Percentiles rank a stretch among this genome's conserved stretches.
Evolutionary conservation across 257 asterid species (phyloP).

Genomic region (Schizonepeta tenuifolia): DNA sequence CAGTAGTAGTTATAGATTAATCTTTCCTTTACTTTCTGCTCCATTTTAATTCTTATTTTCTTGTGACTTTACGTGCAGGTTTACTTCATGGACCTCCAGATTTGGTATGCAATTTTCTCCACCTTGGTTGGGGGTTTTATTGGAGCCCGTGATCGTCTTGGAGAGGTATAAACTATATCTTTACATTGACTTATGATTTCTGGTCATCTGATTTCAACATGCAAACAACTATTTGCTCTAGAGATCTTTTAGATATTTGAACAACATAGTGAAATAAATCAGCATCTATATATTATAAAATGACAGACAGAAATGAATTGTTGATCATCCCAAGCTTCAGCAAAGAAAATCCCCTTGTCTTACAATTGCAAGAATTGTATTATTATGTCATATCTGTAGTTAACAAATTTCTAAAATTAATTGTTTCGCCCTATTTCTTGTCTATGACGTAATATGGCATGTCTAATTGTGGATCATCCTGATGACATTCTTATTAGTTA

Average conservation of each 20-base stretch:
- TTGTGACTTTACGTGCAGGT: constrained; percentile 59
- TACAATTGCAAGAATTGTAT: constrained; percentile 5
- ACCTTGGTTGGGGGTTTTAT: constrained; percentile 87
- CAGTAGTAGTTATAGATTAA: neutral
- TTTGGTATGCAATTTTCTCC: constrained; percentile 90
- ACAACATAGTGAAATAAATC: constrained; percentile 13
- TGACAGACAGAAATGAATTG: constrained; percentile 1
- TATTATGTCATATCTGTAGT: neutral
- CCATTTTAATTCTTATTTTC: neutral
- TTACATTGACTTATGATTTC: constrained; percentile 3
- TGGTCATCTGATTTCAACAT: neutral
- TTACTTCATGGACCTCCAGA: constrained; percentile 95
- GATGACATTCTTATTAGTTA: neutral
- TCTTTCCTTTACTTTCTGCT: constrained; percentile 7
- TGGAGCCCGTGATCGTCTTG: constrained; percentile 97
- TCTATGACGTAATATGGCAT: neutral
- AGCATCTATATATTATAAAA: neutral
- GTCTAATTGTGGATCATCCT: constrained; percentile 26
- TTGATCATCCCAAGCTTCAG: constrained; percentile 23
- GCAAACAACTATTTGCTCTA: constrained; percentile 17
- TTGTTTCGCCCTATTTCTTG: constrained; percentile 4
- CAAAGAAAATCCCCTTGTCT: neutral
- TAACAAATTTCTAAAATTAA: constrained; percentile 6
- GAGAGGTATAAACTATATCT: constrained; percentile 67
- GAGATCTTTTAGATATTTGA: constrained; percentile 2